Evolutionary conservation across 2,329 filamentous ascomycete genomes (phyloP).

Genomic region (Pseudocercospora macadamiae): DNA sequence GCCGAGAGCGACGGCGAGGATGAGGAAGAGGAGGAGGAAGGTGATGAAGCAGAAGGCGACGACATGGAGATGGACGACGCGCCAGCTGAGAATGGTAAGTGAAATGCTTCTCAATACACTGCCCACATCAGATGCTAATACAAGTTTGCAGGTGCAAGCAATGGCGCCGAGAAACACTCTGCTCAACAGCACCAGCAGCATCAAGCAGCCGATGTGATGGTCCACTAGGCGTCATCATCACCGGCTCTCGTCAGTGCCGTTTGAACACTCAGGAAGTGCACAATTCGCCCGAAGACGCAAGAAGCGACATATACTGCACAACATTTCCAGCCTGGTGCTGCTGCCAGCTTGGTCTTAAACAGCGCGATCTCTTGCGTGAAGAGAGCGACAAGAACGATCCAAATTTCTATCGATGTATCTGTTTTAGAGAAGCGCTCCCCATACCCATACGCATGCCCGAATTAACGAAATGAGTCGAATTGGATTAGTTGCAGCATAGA

Average conservation of each 20-base stretch:
- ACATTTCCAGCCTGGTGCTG: neutral
- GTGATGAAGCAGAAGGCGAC: conserved; percentile 38
- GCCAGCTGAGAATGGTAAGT: conserved; percentile 17
- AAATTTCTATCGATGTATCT: too few relatives aligned
- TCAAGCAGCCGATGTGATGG: conserved; percentile 18
- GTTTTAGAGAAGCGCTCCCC: too few relatives aligned
- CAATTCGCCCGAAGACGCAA: neutral
- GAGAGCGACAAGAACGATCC: too few relatives aligned
- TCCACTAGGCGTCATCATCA: conserved; percentile 20
- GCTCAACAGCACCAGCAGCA: conserved; percentile 13
- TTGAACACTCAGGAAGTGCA: neutral
- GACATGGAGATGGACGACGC: conserved; percentile 38
- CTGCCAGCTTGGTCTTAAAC: too few relatives aligned
- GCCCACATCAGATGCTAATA: neutral
- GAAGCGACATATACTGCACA: neutral
- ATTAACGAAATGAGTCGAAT: too few relatives aligned
- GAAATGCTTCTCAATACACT: neutral
- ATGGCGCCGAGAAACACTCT: conserved; percentile 1
- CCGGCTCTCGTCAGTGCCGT: neutral
- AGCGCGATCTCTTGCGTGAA: too few relatives aligned
- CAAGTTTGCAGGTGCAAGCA: neutral
- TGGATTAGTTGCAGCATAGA: too few relatives aligned
- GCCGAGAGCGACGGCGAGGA: conserved; percentile 49
- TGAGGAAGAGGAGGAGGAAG: conserved; percentile 46
- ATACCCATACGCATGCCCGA: too few relatives aligned